Evolutionary conservation across 2,329 filamentous ascomycete species (phyloP).

Genomic region (Aspergillus brunneoviolaceus): DNA sequence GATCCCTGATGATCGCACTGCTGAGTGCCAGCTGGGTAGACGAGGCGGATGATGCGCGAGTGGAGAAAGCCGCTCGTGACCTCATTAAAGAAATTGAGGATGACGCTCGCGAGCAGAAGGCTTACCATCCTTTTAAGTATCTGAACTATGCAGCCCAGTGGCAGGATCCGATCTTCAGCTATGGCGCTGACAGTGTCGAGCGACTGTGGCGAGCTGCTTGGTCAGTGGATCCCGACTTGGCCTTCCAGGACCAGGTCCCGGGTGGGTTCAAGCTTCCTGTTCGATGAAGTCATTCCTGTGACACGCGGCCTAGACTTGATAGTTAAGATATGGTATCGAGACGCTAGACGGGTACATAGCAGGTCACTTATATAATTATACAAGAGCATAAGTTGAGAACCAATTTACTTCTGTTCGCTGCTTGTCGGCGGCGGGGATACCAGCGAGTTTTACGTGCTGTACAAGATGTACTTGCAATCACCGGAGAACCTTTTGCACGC

Average conservation of each 20-base stretch:
- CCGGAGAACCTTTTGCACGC: no score
- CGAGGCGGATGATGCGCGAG: slow-evolving; percentile 30
- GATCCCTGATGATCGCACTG: slow-evolving; percentile 24
- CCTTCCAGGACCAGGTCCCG: slow-evolving; percentile 43
- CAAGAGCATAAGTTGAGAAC: no score
- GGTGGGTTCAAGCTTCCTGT: slow-evolving; percentile 43
- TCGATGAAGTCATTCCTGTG: neutral
- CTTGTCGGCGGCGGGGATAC: no score
- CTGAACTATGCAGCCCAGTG: slow-evolving; percentile 50
- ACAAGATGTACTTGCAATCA: no score
- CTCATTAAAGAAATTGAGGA: slow-evolving; percentile 18
- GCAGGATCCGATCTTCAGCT: slow-evolving; percentile 45
- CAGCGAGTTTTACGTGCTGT: no score
- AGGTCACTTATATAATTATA: no score
- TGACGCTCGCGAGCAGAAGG: slow-evolving; percentile 21
- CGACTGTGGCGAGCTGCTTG: slow-evolving; percentile 32
- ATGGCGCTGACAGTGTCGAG: slow-evolving; percentile 37
- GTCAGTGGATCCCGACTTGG: slow-evolving; percentile 42
- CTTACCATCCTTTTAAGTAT: slow-evolving; percentile 34
- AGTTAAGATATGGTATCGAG: no score
- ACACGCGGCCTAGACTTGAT: no score
- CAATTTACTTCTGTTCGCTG: no score
- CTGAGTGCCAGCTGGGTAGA: slow-evolving; percentile 33
- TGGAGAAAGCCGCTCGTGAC: slow-evolving; percentile 25
- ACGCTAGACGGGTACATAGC: no score